Evolutionary conservation across 148 eudicot species (phyloP), one percentile per base, ranked within the genome.

Genomic region (Salicornia ramosissima): DNA sequence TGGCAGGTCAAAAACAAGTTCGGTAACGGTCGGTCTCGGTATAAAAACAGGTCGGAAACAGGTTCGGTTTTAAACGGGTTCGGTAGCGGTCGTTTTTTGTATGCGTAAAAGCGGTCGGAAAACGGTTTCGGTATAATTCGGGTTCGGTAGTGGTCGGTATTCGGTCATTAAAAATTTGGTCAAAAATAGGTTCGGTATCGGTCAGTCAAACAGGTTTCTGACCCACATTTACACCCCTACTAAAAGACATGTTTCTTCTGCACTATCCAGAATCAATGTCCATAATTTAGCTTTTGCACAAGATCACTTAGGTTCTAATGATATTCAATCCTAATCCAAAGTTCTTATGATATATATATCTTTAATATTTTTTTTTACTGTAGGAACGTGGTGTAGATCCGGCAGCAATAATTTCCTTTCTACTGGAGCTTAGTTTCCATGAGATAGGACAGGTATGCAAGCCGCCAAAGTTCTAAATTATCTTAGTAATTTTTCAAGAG

Each of bases 351-450:
- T 49, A 22, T 49, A 1, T 4, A 19, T n/a, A n/a, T n/a, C n/a
- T 19, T 5, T 46, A 10, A 36, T 36, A 36, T 36, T 3, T 36
- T 36, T 34, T 65, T 74, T 77, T 80, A 62, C 40, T 79, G 82
- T 78, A 93, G 98, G 98, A 90, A 63, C 86, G 83, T 36, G 92
- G 92, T 65, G 81, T 88, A 64, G 98, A 90, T 74, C 83, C 98
- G 64, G 88, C 95, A 43, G 87, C 87, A 80, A 78, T 93, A 55
- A 93, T 93, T 55, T 86, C 96, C 40, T 93, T 93, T 78, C 75
- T 93, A 76, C 84, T 93, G 75, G 98, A 93, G 84, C 96, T 93
- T 71, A 93, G 98, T 79, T 93, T 93, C 80, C 98, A 93, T 74
- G 92, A 88, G 66, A 85, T 87, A 15, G 98, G 98, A 58, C 87